A percentile compares a stretch with the other conserved stretches of the same genome.
Evolutionary conservation across 2,329 filamentous ascomycete species (phyloP).

Genomic region (Cercospora berteroae): DNA sequence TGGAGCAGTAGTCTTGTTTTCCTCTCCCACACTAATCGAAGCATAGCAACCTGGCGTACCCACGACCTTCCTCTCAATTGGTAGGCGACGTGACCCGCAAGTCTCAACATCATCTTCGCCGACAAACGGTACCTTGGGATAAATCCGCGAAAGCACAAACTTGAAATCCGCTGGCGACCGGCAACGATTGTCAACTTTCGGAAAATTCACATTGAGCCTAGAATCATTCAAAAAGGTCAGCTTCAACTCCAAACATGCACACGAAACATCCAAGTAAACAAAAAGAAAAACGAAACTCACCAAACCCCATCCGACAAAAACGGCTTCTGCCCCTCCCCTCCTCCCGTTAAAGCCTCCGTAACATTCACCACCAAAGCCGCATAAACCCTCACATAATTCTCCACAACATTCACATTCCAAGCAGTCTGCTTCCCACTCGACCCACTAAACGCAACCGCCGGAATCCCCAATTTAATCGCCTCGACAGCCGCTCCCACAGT

Average conservation of each 20-base stretch:
- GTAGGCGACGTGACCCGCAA: conserved; percentile 57
- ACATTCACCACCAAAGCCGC: conserved; percentile 61
- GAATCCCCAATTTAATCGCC: conserved; percentile 58
- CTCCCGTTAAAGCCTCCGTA: conserved; percentile 53
- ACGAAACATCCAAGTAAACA: no score
- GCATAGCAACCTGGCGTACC: conserved; percentile 57
- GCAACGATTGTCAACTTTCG: conserved; percentile 53
- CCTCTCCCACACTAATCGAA: conserved; percentile 62
- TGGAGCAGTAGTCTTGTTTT: conserved; percentile 59
- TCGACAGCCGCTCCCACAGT: conserved; percentile 65
- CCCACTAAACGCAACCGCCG: conserved; percentile 68
- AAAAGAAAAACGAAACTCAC: no score
- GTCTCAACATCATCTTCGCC: conserved; percentile 53
- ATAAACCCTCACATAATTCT: conserved; percentile 59
- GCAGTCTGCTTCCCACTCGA: conserved; percentile 50
- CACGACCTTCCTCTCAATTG: conserved; percentile 58
- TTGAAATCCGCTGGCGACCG: conserved; percentile 55
- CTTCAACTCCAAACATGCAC: neutral
- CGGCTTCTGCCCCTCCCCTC: conserved; percentile 53
- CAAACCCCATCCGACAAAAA: conserved; percentile 62
- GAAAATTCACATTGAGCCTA: conserved; percentile 69
- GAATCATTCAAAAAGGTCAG: neutral
- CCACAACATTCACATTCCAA: conserved; percentile 52
- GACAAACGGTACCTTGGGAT: conserved; percentile 43
- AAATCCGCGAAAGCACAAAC: conserved; percentile 63